These are phyloP conservation scores for Trametes villosa DNA, from an alignment of 768 basidiomycete species.

Conservation along the genomic window DNA sequence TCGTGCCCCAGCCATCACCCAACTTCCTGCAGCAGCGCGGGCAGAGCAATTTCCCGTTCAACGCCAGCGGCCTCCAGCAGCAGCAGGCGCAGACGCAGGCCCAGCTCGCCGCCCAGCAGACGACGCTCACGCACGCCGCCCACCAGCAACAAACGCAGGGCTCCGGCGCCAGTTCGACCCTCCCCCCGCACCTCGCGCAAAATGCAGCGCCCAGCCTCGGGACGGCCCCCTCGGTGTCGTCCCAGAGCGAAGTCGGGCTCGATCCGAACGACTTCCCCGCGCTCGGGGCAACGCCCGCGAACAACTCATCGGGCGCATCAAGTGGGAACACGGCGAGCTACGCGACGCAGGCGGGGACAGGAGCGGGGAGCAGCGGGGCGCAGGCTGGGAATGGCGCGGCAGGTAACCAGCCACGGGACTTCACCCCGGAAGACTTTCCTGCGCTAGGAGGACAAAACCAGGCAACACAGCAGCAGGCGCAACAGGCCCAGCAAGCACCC, in stretches of 20 bases:
- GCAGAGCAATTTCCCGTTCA: slow-evolving; percentile 70
- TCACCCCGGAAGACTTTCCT: slow-evolving; percentile 90
- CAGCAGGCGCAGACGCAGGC: slow-evolving; percentile 43
- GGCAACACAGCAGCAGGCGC: slow-evolving; percentile 43
- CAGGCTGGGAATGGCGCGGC: slow-evolving; percentile 43
- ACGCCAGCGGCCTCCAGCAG: slow-evolving; percentile 59
- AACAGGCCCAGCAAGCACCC: slow-evolving; percentile 37
- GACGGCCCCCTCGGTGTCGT: slow-evolving; percentile 63
- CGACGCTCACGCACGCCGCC: slow-evolving; percentile 40
- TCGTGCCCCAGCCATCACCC: slow-evolving; percentile 62
- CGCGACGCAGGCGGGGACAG: slow-evolving; percentile 80
- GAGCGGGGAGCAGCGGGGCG: slow-evolving; percentile 39
- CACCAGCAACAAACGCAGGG: slow-evolving; percentile 46
- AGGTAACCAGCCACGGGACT: slow-evolving; percentile 57
- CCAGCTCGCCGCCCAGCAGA: slow-evolving; percentile 33
- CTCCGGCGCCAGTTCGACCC: slow-evolving; percentile 52
- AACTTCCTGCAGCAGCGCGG: slow-evolving; percentile 71
- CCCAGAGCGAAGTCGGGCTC: slow-evolving; percentile 74
- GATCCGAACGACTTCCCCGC: slow-evolving; percentile 92
- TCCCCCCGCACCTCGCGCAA: slow-evolving; percentile 61
- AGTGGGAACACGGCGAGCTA: slow-evolving; percentile 65
- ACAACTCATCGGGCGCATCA: slow-evolving; percentile 43
- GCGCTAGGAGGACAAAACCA: slow-evolving; percentile 74
- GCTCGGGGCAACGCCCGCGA: slow-evolving; percentile 65
- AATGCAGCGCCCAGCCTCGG: slow-evolving; percentile 48